phyloP scores from a whole-genome alignment of 73 alveolate species.

The Paraurostyla sp. region DNA sequence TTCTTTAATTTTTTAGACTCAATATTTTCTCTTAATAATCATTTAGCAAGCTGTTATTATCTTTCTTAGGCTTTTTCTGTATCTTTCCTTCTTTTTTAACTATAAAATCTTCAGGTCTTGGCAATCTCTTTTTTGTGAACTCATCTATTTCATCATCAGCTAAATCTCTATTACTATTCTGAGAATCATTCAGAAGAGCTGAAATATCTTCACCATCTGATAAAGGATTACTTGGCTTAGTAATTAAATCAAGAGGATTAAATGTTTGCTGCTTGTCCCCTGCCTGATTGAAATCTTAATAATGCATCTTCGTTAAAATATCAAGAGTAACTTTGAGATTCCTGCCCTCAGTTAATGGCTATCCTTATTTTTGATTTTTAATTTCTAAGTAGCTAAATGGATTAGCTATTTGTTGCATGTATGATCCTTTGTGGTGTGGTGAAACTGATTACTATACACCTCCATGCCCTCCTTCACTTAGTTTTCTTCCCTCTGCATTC shows the following conservation, averaged over 20 bases:
- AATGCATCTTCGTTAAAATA: constrained; percentile 38
- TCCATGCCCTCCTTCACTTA: neutral
- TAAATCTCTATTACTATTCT: neutral
- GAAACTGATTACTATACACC: neutral
- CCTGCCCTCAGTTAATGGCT: constrained; percentile 21
- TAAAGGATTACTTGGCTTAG: too few species aligned
- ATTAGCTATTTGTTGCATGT: neutral
- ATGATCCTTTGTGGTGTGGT: neutral
- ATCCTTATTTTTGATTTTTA: constrained; percentile 1
- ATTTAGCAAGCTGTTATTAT: neutral
- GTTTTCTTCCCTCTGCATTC: neutral
- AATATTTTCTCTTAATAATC: constrained; percentile 29
- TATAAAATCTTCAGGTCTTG: neutral
- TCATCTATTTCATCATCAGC: constrained; percentile 34
- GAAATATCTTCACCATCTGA: too few species aligned
- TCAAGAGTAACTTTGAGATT: constrained; percentile 38
- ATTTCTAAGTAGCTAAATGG: constrained; percentile 51
- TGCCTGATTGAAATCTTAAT: constrained; percentile 34
- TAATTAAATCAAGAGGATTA: constrained; percentile 3
- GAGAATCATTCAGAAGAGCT: neutral
- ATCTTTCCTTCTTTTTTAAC: neutral
- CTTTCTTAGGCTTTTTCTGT: neutral
- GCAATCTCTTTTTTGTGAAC: constrained; percentile 13
- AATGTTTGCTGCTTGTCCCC: constrained; percentile 4
- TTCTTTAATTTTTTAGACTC: constrained; percentile 4